phyloP scores from a whole-genome alignment of 805 yeast genomes.

The Candida ponderosae region DNA sequence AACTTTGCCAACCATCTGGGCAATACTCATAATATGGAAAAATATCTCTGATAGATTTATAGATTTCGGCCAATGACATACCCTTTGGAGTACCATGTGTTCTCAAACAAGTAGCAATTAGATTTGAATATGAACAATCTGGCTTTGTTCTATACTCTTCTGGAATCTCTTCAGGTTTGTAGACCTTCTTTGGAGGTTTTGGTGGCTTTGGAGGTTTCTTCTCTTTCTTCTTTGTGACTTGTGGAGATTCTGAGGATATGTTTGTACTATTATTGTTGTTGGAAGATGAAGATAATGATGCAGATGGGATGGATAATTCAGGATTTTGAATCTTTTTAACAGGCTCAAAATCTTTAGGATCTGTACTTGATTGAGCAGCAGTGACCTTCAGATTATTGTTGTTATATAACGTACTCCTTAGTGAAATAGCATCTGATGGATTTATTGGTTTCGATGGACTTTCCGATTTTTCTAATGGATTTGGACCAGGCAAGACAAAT shows the following conservation, averaged over 20 bases:
- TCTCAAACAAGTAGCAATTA: slow-evolving; percentile 73
- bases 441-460: slow-evolving; percentile 34
- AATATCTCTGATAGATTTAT: slow-evolving; percentile 75
- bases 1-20: slow-evolving; percentile 96
- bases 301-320: slow-evolving; percentile 31
- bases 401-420: slow-evolving; percentile 41
- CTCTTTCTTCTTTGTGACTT: slow-evolving; percentile 35
- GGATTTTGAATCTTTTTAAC: slow-evolving; percentile 27
- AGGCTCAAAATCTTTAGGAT: slow-evolving; percentile 17
- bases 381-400: slow-evolving; percentile 9
- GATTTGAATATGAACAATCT: slow-evolving; percentile 65
- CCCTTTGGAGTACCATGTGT: slow-evolving; percentile 62
- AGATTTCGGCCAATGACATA: slow-evolving; percentile 76
- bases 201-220: slow-evolving; percentile 45
- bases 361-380: slow-evolving; percentile 7
- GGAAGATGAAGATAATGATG: slow-evolving; percentile 34
- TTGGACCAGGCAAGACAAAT: slow-evolving; percentile 75
- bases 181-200: slow-evolving; percentile 52
- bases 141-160: slow-evolving; percentile 83
- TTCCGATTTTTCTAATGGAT: slow-evolving; percentile 25
- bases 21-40: slow-evolving; percentile 92
- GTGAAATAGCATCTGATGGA: slow-evolving; percentile 55
- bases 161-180: slow-evolving; percentile 80
- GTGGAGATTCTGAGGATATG: too few species aligned
- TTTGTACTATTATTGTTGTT: too few species aligned